These are phyloP conservation scores for Podospora tetraspora DNA, from an alignment of 495 filamentous ascomycete genomes.

Conservation along the genomic window DNA sequence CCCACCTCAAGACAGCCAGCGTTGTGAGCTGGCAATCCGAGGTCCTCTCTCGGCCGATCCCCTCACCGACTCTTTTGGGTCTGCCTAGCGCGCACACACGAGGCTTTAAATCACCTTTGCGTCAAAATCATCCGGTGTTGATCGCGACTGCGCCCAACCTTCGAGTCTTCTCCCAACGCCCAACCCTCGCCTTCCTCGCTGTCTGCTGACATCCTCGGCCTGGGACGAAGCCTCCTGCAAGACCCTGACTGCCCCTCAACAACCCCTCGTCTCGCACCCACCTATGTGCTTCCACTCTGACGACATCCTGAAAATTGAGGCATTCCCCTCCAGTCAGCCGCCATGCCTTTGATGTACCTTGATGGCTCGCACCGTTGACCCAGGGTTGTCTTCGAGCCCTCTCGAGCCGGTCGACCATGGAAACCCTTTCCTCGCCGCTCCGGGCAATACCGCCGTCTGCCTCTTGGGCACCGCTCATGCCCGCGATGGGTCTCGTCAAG, in stretches of 20 bases:
- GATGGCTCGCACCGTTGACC: constrained; percentile 13
- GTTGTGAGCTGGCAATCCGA: neutral
- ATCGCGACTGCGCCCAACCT: neutral
- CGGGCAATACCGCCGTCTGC: neutral
- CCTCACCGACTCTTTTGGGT: neutral
- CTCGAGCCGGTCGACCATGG: neutral
- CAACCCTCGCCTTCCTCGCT: neutral
- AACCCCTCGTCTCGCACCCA: neutral
- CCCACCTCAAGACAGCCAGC: neutral
- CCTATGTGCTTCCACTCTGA: neutral
- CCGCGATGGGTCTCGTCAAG: constrained; percentile 1
- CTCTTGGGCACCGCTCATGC: neutral
- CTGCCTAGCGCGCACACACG: neutral
- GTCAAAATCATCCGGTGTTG: neutral
- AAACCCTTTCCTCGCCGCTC: neutral
- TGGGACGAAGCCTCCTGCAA: neutral
- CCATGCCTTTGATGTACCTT: constrained; percentile 13
- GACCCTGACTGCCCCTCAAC: neutral
- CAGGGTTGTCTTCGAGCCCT: constrained; percentile 22
- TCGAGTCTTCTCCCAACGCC: neutral
- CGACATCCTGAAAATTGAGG: neutral
- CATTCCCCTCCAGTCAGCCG: neutral
- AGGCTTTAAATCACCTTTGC: neutral
- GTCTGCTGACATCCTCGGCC: neutral
- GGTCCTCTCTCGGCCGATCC: neutral